Conservation (phyloP, 257 asterid species). For the Rubia yunnanensis region DNA sequence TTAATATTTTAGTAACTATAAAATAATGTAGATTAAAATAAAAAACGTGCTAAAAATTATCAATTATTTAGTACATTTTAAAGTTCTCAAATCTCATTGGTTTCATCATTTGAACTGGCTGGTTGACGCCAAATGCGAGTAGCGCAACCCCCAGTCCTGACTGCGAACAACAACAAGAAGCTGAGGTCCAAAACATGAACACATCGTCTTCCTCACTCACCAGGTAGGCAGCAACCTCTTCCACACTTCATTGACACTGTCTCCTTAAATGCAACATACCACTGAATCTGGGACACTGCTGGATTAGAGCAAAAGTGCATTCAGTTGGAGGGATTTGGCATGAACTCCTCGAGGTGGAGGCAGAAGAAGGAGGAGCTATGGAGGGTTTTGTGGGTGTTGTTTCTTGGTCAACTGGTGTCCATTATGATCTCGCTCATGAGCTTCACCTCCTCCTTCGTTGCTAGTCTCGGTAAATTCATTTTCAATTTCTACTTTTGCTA, state of each 20-base stretch:
- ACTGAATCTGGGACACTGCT: not conserved
- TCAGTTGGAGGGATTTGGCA: conserved; percentile 4
- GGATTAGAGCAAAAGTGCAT: not conserved
- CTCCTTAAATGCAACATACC: not conserved
- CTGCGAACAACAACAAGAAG: not conserved
- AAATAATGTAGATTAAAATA: too few relatives aligned
- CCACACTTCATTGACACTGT: not conserved
- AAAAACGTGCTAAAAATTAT: too few relatives aligned
- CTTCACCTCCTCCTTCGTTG: conserved; percentile 43
- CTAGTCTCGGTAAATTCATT: conserved; percentile 29
- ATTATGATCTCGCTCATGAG: conserved; percentile 29
- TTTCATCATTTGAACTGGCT: not conserved
- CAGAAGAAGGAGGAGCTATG: conserved; percentile 14
- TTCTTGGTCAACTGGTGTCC: conserved; percentile 57
- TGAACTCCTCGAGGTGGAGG: conserved; percentile 17
- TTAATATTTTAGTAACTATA: too few relatives aligned
- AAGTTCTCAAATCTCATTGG: too few relatives aligned
- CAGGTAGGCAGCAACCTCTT: not conserved
- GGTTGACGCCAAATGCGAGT: not conserved
- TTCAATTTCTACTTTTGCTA: not conserved
- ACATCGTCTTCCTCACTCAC: not conserved
- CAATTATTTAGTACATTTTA: too few relatives aligned
- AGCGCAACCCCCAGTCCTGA: not conserved
- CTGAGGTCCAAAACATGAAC: not conserved
- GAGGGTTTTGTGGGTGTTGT: conserved; percentile 25